phyloP scores from a whole-genome alignment of 257 asterid species.

The Solanum sparsipilum region DNA sequence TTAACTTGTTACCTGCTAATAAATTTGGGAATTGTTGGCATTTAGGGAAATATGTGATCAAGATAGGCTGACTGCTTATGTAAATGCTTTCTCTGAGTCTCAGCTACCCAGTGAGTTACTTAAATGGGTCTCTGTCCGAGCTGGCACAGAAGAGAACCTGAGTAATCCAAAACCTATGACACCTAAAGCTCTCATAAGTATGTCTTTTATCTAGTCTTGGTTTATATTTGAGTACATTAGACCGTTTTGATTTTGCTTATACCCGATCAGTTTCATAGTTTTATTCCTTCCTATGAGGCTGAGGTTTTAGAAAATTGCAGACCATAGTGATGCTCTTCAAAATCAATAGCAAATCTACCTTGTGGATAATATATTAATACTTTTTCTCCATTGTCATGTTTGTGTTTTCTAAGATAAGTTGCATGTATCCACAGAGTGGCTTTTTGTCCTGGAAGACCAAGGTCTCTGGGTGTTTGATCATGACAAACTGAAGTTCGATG shows the following conservation, averaged over 20 bases:
- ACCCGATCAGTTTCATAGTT: not conserved
- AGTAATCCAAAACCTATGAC: conserved; percentile 21
- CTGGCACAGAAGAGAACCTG: conserved; percentile 18
- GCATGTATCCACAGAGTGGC: conserved; percentile 34
- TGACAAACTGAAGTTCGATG: conserved; percentile 11
- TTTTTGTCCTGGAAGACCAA: conserved; percentile 35
- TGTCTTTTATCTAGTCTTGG: conserved; percentile 17
- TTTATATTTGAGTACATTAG: not conserved
- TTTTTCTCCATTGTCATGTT: not conserved
- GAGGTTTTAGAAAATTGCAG: not conserved
- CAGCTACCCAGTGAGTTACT: conserved; percentile 40
- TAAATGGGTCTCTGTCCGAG: conserved; percentile 38
- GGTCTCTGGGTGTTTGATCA: conserved; percentile 35
- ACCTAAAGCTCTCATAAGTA: conserved; percentile 64
- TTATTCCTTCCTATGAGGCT: not conserved
- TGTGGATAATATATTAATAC: not conserved
- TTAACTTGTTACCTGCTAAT: conserved; percentile 1
- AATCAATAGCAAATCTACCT: not conserved
- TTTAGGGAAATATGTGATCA: conserved; percentile 52
- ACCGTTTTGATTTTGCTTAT: not conserved
- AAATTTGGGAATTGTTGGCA: conserved; percentile 17
- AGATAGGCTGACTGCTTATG: conserved; percentile 36
- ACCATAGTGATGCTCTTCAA: not conserved
- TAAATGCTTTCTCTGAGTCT: conserved; percentile 44
- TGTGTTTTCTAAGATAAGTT: not conserved